Evolutionary conservation across 73 alveolate species (phyloP).

Genomic region (Durusdinium trenchii): DNA sequence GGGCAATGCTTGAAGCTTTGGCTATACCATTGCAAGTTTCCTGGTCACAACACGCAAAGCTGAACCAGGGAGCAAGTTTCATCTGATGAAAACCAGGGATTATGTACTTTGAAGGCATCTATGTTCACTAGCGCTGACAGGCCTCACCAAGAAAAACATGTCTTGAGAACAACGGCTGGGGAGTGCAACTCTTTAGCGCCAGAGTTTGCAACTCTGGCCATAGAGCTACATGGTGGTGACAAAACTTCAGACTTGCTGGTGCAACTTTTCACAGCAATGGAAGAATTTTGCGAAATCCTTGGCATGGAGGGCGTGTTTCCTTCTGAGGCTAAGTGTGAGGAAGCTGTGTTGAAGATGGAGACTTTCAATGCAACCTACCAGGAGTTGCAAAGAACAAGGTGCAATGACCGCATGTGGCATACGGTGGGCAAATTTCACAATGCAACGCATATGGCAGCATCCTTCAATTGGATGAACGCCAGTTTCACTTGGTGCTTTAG

Average conservation of each 20-base stretch:
- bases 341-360: background rate
- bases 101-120: background rate
- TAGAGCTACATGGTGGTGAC: background rate
- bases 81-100: background rate
- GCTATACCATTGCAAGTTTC: background rate
- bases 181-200: background rate
- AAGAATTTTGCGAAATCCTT: background rate
- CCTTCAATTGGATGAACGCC: background rate
- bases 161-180: background rate
- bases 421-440: background rate
- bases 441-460: background rate
- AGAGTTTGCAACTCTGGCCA: background rate
- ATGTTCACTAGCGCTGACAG: background rate
- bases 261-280: background rate
- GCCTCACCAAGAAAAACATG: background rate
- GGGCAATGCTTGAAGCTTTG: conserved; percentile 22
- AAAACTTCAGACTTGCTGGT: background rate
- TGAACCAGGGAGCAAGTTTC: background rate
- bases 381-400: background rate
- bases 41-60: background rate
- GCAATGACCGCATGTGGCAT: background rate
- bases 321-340: background rate
- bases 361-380: background rate
- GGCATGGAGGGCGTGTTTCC: background rate
- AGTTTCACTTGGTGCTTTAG: background rate